phyloP scores from a whole-genome alignment of 1,284 basidiomycete genomes.

The Athelia psychrophila region DNA sequence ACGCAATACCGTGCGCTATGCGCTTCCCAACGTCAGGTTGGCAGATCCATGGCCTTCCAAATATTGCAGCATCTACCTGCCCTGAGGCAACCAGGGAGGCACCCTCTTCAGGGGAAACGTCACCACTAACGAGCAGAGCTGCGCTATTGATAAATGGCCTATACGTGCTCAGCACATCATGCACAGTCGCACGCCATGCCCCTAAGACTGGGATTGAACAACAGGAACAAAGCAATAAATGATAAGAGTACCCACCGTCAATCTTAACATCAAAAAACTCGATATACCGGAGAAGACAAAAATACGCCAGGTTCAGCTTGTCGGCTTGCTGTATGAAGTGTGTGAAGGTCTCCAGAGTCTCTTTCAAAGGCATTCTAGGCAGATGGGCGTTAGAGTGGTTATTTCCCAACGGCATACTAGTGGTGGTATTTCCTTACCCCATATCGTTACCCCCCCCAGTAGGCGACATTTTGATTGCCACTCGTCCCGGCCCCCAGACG shows the following conservation, averaged over 20 bases:
- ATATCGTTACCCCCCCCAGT: constrained; percentile 13
- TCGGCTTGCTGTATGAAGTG: constrained; percentile 9
- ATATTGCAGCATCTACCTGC: constrained; percentile 16
- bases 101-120: constrained; percentile 18
- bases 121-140: constrained; percentile 18
- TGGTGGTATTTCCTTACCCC: neutral
- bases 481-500: constrained; percentile 10
- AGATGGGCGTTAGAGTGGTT: too few relatives aligned
- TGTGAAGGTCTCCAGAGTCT: constrained; percentile 9
- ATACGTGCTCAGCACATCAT: constrained; percentile 30
- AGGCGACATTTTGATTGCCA: constrained; percentile 36
- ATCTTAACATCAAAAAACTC: constrained; percentile 1
- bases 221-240: neutral
- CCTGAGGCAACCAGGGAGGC: constrained; percentile 12
- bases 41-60: constrained; percentile 20
- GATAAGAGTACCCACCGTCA: neutral
- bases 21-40: constrained; percentile 22
- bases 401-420: too few relatives aligned
- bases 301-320: constrained; percentile 8
- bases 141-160: constrained; percentile 27
- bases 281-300: constrained; percentile 3
- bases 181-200: constrained; percentile 17
- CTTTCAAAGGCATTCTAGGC: constrained; percentile 9
- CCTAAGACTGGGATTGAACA: constrained; percentile 5
- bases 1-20: constrained; percentile 13